Base-by-base conservation (phyloP, 2,329 filamentous ascomycete species). In the Colletotrichum graminicola region DNA sequence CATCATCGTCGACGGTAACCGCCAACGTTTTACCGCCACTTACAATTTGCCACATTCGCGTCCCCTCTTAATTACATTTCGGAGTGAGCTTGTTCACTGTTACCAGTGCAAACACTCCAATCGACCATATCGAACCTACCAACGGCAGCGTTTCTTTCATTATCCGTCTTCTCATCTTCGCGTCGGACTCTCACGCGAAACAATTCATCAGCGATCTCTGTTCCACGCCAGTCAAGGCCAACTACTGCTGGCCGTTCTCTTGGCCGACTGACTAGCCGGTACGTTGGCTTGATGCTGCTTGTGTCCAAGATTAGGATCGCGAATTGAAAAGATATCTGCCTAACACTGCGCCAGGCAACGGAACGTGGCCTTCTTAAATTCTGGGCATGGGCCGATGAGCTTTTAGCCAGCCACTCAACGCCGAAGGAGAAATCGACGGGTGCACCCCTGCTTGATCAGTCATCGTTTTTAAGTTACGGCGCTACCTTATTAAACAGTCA, bases 351-450 rank as follows among this genome's bases (percentile, higher is more conserved):
- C 45, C 14, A 39, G 41, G 39, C 8, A 10, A 23, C 14, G 34
- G 14, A 54, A 54, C 14, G 43, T 32, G 26, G 29, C 7, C 39
- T 23, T 41, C 12, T 49, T n/a, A 16, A n/a, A 29, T 34, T 49
- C 32, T 32, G 55, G 68, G 68, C 54, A 68, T 68, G 68, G 56
- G 57, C 41, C 29, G 52, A 47, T 54, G 34, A 60, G 5, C 36
- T 32, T 68, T 63, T 47, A 49, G 23, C 23, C 51, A 63, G 29
- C 26, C 16, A 11, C 49, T 47, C 56, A 36, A 67, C 55, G 43
- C 18, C 56, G 36, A 10, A n/a, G 32, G 14, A 51, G 14, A 26
- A 23, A 3, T 21, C 43, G 14, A 23, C 23, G 8, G 23, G 12
- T 36, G 26, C 45, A 45, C n/a, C 36, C 43, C 32, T 39, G n/a